A percentile compares a stretch with the other conserved stretches of the same genome.
phyloP scores from a whole-genome alignment of 805 yeast genomes.

The Scheffersomyces ergatensis region DNA sequence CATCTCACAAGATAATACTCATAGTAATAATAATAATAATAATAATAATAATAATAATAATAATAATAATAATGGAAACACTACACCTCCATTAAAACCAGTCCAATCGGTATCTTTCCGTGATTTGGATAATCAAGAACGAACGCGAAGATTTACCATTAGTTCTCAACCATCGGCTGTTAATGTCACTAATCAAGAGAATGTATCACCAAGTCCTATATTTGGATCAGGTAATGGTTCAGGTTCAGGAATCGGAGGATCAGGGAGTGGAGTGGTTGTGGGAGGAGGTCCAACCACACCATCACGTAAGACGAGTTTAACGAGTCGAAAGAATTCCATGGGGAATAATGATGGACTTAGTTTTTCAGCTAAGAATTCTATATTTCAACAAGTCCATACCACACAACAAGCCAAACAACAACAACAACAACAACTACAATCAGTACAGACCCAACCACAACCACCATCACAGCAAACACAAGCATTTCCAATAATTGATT shows the following conservation, averaged over 20 bases:
- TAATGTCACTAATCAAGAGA: constrained; percentile 16
- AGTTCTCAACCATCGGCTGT: constrained; percentile 41
- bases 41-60: too few species aligned
- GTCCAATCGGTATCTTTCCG: constrained; percentile 28
- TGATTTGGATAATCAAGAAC: constrained; percentile 32
- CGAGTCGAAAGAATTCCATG: background rate
- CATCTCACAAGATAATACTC: too few species aligned
- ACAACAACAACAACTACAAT: too few species aligned
- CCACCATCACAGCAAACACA: background rate
- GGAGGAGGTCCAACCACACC: background rate
- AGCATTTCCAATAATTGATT: too few species aligned
- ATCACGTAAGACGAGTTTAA: constrained; percentile 3
- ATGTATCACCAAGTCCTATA: background rate
- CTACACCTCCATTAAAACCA: constrained; percentile 3
- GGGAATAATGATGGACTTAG: background rate
- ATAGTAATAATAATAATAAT: too few species aligned
- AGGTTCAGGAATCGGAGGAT: background rate
- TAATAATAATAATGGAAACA: too few species aligned
- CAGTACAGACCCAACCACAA: background rate
- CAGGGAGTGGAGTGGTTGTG: background rate
- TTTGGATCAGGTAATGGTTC: background rate
- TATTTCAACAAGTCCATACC: background rate
- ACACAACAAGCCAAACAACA: background rate
- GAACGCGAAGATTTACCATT: constrained; percentile 40
- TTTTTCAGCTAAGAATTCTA: background rate